These are phyloP conservation scores for Cercospora canescens DNA, from an alignment of 2,329 filamentous ascomycete species.

Conservation along the genomic window DNA sequence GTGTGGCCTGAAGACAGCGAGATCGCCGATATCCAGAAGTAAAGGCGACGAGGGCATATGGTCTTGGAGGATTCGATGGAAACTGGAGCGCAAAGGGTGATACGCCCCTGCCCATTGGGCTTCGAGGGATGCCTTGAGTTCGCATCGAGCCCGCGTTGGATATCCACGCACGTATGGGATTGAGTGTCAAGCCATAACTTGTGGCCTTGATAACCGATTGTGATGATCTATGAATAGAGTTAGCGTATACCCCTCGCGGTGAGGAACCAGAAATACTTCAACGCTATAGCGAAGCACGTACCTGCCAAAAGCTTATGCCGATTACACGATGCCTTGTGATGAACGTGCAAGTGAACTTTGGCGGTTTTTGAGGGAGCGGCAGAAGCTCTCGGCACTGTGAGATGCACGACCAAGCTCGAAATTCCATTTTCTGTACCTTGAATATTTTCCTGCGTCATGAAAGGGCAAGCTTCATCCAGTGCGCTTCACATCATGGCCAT, in stretches of 20 bases:
- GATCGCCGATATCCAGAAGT: slow-evolving; percentile 15
- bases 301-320: not conserved
- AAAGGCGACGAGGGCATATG: not conserved
- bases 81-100: not conserved
- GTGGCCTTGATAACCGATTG: too few relatives aligned
- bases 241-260: not conserved
- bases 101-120: not conserved
- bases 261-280: not conserved
- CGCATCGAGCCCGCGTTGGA: not conserved
- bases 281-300: not conserved
- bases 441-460: not conserved
- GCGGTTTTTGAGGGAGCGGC: not conserved
- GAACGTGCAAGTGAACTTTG: not conserved
- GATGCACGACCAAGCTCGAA: not conserved
- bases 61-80: not conserved
- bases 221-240: not conserved
- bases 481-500: not conserved
- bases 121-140: not conserved
- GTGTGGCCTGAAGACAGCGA: slow-evolving; percentile 29
- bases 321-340: not conserved
- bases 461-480: not conserved
- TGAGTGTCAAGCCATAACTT: not conserved
- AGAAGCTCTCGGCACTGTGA: not conserved
- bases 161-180: not conserved
- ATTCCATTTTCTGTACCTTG: not conserved